Evolutionary conservation across 2,329 filamentous ascomycete genomes (phyloP), one percentile per base, ranked within the genome.

Genomic region (Drechslerella dactyloides): DNA sequence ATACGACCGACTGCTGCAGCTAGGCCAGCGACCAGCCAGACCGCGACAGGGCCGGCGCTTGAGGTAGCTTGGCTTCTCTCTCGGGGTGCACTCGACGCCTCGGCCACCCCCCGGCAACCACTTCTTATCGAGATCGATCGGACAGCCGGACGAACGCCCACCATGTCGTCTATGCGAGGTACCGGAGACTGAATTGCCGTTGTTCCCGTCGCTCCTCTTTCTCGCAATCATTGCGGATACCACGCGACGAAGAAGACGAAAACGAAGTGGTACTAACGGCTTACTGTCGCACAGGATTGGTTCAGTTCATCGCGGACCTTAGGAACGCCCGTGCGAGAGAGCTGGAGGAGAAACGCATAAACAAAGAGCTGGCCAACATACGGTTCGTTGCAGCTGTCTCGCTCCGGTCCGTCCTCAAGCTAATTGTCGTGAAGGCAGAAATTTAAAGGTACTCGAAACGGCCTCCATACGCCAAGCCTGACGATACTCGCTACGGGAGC

Each of bases 301-400:
- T 99, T 53, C 96, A 97, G 80, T 99, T 99, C 82, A 99, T 99
- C 80, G 94, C 94, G 73, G 94, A 99, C 80, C 81, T 99, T 78
- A 85, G 94, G 79, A 99, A 99, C 80, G 94, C 94, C 60, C 86
- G 94, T 80, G 94, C 96, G 52, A 87, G 96, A 74, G 94, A 99
- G 80, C 83, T 99, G 74, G 94, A 99, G 80, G 94, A 99, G 84
- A 99, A 99, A 85, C 87, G 94, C 79, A 97, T 99, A 83, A 99
- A 99, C 81, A 99, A 99, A 83, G 94, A 99, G 83, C 82, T 99
- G 80, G 94, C 94, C 79, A 99, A 99, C 79, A 99, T 99, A 80
- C 88, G 91, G 84, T 87, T 78, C 75, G 85, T 82, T 62, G 50
- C 8, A 27, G 30, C 17, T 40, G 1, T 8, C 11, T 27, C 11